A percentile compares a stretch with the other conserved stretches of the same genome.
Conservation (phyloP, 2,329 filamentous ascomycete species). For the Coccinonectria pachysandricola region DNA sequence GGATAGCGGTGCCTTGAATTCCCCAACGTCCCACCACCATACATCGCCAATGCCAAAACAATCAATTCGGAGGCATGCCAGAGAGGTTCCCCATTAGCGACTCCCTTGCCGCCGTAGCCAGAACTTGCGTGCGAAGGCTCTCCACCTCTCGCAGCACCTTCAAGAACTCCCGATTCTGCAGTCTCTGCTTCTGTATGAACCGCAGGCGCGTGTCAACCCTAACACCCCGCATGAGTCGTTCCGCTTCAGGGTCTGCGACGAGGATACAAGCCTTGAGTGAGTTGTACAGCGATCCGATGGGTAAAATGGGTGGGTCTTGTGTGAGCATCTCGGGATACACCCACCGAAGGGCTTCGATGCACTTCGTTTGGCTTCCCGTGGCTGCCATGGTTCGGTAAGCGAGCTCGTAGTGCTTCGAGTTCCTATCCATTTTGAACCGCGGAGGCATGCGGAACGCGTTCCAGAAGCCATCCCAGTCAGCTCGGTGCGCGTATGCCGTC, state of each 20-base stretch:
- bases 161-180: conserved; percentile 24
- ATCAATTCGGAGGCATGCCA: neutral
- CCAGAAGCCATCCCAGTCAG: conserved; percentile 50
- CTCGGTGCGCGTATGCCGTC: conserved; percentile 33
- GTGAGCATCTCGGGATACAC: conserved; percentile 49
- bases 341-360: conserved; percentile 37
- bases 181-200: conserved; percentile 9
- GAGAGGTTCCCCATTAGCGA: neutral
- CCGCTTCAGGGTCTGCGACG: conserved; percentile 42
- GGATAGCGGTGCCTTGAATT: no score
- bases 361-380: conserved; percentile 32
- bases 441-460: conserved; percentile 47
- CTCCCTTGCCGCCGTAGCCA: conserved; percentile 6
- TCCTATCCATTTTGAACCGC: conserved; percentile 37
- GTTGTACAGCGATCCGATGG: conserved; percentile 32
- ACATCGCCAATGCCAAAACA: conserved; percentile 1
- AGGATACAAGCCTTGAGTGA: conserved; percentile 44
- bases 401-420: conserved; percentile 42
- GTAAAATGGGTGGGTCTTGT: conserved; percentile 40
- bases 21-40: neutral
- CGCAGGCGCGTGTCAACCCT: conserved; percentile 3
- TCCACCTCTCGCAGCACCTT: conserved; percentile 24
- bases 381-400: conserved; percentile 40
- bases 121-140: conserved; percentile 7
- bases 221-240: conserved; percentile 17